phyloP scores from a whole-genome alignment of 208 protist genomes.

The Porcisia hertigi region DNA sequence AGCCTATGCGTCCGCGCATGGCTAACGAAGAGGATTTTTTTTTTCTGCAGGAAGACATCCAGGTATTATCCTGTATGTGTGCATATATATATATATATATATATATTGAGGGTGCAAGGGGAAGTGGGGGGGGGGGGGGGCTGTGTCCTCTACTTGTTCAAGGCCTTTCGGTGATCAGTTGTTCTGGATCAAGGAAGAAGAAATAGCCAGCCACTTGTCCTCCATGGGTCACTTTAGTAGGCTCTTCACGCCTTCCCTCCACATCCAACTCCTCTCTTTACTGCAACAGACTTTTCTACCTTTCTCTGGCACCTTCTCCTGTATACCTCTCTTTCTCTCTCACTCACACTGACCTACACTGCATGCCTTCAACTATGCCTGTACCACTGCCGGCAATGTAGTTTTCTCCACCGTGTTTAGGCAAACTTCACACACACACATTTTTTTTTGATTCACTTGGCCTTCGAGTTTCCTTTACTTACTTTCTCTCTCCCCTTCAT shows the following conservation, averaged over 20 bases:
- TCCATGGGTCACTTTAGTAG: neutral
- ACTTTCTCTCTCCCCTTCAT: neutral
- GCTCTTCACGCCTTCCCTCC: neutral
- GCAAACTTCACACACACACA: slow-evolving; percentile 3
- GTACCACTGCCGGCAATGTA: slow-evolving; percentile 10
- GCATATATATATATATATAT: too few relatives aligned
- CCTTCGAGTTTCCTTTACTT: neutral
- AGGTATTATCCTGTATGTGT: too few relatives aligned
- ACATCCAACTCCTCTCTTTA: neutral
- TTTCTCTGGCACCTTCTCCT: neutral
- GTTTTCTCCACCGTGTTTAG: neutral
- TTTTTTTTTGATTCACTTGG: neutral
- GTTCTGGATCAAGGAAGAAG: neutral
- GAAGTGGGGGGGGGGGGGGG: neutral
- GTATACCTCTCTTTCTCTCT: too few relatives aligned
- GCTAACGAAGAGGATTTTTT: too few relatives aligned
- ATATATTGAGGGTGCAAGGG: too few relatives aligned
- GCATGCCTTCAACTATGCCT: slow-evolving; percentile 1
- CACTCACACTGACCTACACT: neutral
- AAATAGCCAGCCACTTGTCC: neutral
- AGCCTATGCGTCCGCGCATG: too few relatives aligned
- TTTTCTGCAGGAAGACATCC: too few relatives aligned
- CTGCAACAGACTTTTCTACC: neutral
- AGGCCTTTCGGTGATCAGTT: neutral
- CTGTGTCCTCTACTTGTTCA: neutral